Percentiles rank a stretch among this genome's conserved stretches.
phyloP scores from a whole-genome alignment of 768 basidiomycete species.

The Serendipita indica region DNA sequence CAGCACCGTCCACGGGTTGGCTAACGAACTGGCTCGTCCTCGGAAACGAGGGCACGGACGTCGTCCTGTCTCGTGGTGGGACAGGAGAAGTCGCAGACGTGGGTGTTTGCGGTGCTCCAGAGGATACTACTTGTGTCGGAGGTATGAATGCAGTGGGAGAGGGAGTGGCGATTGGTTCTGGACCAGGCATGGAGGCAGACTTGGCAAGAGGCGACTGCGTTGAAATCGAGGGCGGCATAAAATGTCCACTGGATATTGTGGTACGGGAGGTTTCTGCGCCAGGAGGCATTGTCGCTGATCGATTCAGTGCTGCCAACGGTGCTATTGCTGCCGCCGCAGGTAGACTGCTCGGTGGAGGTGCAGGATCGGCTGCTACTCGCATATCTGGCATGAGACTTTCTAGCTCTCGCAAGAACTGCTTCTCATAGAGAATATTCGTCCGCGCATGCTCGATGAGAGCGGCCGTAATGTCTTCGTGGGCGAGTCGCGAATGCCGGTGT shows the following conservation, averaged over 20 bases:
- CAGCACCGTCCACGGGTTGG: background rate
- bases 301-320: background rate
- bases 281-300: background rate
- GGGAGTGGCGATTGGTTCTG: constrained; percentile 5
- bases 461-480: constrained; percentile 81
- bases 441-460: constrained; percentile 88
- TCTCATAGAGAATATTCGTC: constrained; percentile 82
- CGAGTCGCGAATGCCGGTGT: constrained; percentile 66
- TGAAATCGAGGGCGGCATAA: constrained; percentile 1
- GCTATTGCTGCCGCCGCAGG: constrained; percentile 28
- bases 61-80: background rate
- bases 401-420: constrained; percentile 72
- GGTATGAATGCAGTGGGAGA: background rate
- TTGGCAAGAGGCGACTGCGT: background rate
- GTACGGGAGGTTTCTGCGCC: background rate
- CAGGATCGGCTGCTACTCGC: constrained; percentile 41
- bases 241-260: constrained; percentile 1
- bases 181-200: background rate
- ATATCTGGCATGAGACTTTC: constrained; percentile 74
- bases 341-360: constrained; percentile 29
- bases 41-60: background rate
- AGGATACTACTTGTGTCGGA: background rate
- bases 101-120: background rate
- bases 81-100: background rate
- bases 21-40: background rate